Percentiles rank a stretch among this genome's conserved stretches.
Evolutionary conservation across 306 rosid species (phyloP).

Genomic region (Cicer pinnatifidum): DNA sequence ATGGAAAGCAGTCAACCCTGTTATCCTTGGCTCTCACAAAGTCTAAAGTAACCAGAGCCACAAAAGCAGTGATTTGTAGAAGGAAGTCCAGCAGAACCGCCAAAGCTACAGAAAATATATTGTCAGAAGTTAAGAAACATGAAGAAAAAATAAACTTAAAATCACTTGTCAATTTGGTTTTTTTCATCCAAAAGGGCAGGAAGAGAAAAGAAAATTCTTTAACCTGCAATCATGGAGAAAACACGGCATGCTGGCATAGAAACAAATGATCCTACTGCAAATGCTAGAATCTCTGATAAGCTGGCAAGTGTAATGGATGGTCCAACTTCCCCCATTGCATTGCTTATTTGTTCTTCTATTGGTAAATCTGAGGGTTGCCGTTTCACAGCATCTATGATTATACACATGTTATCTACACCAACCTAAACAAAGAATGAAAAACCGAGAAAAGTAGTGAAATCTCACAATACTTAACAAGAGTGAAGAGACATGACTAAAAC

Average conservation of each 20-base stretch:
- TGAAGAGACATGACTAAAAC: conserved; percentile 26
- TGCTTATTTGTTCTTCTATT: conserved; percentile 78
- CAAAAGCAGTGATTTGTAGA: conserved; percentile 92
- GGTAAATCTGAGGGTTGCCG: conserved; percentile 71
- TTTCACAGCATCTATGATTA: conserved; percentile 90
- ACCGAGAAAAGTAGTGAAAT: conserved; percentile 29
- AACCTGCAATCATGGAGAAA: conserved; percentile 99
- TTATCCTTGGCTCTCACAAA: conserved; percentile 76
- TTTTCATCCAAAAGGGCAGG: background rate
- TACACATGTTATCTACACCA: conserved; percentile 99
- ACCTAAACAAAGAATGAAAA: conserved; percentile 64
- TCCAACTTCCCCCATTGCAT: conserved; percentile 92
- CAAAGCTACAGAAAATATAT: conserved; percentile 65
- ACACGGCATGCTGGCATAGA: conserved; percentile 99
- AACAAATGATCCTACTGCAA: conserved; percentile 91
- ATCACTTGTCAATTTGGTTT: conserved; percentile 18
- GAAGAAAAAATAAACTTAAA: conserved; percentile 34
- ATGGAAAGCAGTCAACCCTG: conserved; percentile 92
- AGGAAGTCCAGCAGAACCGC: conserved; percentile 94
- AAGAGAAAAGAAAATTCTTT: conserved; percentile 35
- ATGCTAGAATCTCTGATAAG: conserved; percentile 88
- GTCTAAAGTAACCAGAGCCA: conserved; percentile 82
- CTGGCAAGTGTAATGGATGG: conserved; percentile 95
- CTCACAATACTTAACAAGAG: conserved; percentile 21
- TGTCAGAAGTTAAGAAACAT: conserved; percentile 17